A percentile compares a stretch with the other conserved stretches of the same genome.
These are phyloP conservation scores for Elaeis guineensis DNA, from an alignment of 176 grass and related monocot genomes.

Conservation along the genomic window DNA sequence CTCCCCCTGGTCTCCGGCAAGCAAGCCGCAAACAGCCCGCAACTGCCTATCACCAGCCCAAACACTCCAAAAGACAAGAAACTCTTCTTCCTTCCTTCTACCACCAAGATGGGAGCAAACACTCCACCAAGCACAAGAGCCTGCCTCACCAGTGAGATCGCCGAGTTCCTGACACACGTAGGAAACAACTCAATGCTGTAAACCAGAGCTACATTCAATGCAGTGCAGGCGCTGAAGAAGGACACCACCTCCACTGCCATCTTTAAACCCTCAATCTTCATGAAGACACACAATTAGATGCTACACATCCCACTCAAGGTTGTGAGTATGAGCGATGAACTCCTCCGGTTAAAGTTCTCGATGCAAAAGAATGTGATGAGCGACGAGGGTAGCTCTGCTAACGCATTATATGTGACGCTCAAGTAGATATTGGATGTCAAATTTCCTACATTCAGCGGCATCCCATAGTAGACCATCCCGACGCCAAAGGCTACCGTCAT, in stretches of 20 bases:
- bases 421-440: neutral
- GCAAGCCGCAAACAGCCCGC: slow-evolving; percentile 40
- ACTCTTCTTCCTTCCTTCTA: slow-evolving; percentile 43
- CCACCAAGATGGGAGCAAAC: slow-evolving; percentile 59
- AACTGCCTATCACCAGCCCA: slow-evolving; percentile 43
- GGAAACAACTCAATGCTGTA: slow-evolving; percentile 88
- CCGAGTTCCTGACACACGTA: slow-evolving; percentile 81
- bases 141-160: slow-evolving; percentile 61
- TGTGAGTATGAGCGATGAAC: slow-evolving; percentile 28
- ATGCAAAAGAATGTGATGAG: neutral
- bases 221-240: slow-evolving; percentile 74
- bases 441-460: neutral
- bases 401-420: neutral
- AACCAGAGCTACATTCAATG: slow-evolving; percentile 54
- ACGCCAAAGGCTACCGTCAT: neutral
- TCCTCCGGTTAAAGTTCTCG: neutral
- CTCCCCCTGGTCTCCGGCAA: slow-evolving; percentile 74
- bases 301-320: slow-evolving; percentile 33
- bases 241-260: slow-evolving; percentile 55
- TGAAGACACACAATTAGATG: slow-evolving; percentile 43
- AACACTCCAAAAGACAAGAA: slow-evolving; percentile 81
- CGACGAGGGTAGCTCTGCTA: neutral
- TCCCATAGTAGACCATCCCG: neutral
- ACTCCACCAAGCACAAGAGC: slow-evolving; percentile 71
- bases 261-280: slow-evolving; percentile 16